These are phyloP conservation scores for Neofusicoccum laricinum DNA, from an alignment of 2,329 filamentous ascomycete genomes.

Conservation along the genomic window DNA sequence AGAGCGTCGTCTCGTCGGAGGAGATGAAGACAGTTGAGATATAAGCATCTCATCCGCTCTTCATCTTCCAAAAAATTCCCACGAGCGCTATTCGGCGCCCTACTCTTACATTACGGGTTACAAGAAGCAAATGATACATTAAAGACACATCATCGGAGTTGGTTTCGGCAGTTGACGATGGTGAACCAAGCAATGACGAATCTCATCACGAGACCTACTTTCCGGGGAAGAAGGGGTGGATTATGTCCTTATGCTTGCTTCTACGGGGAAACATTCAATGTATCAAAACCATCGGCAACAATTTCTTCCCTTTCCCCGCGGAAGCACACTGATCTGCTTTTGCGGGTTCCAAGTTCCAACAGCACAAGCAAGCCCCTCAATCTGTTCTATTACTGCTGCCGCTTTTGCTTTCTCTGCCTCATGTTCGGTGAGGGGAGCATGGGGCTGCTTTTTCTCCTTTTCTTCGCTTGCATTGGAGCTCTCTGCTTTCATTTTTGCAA, in stretches of 20 bases:
- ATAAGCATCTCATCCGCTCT: conserved; percentile 22
- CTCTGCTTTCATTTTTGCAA: conserved; percentile 7
- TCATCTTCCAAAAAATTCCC: not conserved
- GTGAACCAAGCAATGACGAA: conserved; percentile 8
- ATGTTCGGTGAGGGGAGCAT: not conserved
- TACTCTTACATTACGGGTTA: conserved; percentile 10
- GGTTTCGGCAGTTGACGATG: conserved; percentile 8
- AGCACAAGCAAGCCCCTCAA: not conserved
- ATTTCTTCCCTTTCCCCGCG: conserved; percentile 1
- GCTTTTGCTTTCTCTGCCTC: conserved; percentile 1
- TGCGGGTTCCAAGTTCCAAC: not conserved
- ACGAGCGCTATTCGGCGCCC: not conserved
- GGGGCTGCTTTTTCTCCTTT: not conserved
- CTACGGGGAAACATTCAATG: not conserved
- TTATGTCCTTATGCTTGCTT: conserved; percentile 9
- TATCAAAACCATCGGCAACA: conserved; percentile 11
- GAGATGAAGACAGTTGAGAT: conserved; percentile 52
- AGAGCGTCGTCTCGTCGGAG: conserved; percentile 23
- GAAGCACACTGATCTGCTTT: not conserved
- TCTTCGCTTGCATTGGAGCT: not conserved
- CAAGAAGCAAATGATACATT: conserved; percentile 15
- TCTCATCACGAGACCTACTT: conserved; percentile 7
- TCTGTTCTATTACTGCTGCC: conserved; percentile 6
- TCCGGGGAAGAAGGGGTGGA: not conserved
- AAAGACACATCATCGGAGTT: conserved; percentile 14